These are phyloP conservation scores for Citrullus colocynthis DNA, from an alignment of 306 rosid species.

Conservation along the genomic window DNA sequence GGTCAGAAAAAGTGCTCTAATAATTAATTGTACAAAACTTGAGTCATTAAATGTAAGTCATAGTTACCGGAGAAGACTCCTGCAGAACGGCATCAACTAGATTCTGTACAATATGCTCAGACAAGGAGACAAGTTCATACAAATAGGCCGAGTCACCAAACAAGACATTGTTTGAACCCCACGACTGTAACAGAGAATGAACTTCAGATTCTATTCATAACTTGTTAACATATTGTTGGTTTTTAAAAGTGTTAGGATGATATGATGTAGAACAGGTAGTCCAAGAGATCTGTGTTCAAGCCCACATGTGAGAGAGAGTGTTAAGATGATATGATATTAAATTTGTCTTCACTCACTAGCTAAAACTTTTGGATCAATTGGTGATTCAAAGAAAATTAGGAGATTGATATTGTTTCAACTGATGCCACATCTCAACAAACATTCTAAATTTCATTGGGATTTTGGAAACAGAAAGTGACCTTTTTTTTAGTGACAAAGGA, in stretches of 20 bases:
- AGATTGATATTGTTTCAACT: not conserved
- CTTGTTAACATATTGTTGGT: not conserved
- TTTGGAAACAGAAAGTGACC: not conserved
- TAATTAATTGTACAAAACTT: not conserved
- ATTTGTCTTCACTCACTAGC: too few species aligned
- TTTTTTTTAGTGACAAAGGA: too few species aligned
- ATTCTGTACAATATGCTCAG: slow-evolving; percentile 47
- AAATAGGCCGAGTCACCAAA: slow-evolving; percentile 48
- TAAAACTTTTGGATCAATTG: too few species aligned
- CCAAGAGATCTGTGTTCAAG: too few species aligned
- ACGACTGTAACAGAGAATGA: slow-evolving; percentile 29
- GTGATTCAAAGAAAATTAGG: not conserved
- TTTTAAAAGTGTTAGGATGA: not conserved
- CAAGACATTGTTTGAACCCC: slow-evolving; percentile 46
- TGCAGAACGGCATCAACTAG: slow-evolving; percentile 47
- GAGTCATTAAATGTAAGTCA: not conserved
- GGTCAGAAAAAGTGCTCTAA: slow-evolving; percentile 1
- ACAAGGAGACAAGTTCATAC: slow-evolving; percentile 60
- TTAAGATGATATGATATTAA: too few species aligned
- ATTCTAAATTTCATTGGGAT: not conserved
- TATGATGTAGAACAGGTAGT: too few species aligned
- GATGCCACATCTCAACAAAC: not conserved
- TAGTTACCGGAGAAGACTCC: slow-evolving; percentile 60
- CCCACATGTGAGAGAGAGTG: too few species aligned
- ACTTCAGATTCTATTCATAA: not conserved